Conservation (phyloP, 768 basidiomycete species). For the Lactarius pseudohatsudake region DNA sequence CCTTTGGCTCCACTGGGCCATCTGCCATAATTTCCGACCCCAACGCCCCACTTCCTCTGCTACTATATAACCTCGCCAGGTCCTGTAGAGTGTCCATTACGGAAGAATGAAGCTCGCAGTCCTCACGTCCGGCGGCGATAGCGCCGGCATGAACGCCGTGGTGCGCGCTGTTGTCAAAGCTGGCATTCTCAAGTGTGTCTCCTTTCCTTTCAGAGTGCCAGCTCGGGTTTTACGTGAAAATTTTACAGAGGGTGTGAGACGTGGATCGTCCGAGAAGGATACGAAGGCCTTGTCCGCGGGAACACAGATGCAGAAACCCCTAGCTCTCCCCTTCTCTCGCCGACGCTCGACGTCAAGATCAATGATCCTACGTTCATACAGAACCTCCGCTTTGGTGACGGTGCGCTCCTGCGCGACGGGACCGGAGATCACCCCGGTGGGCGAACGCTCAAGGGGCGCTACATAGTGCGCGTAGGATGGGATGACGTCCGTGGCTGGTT, state of each 20-base stretch:
- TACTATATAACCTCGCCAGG: conserved; percentile 10
- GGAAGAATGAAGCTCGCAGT: conserved; percentile 83
- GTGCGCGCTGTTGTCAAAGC: conserved; percentile 93
- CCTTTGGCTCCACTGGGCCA: neutral
- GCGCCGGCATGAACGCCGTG: conserved; percentile 95
- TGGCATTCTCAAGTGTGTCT: conserved; percentile 80
- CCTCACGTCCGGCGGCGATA: conserved; percentile 95
- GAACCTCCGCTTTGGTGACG: conserved; percentile 83
- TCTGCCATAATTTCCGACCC: conserved; percentile 22
- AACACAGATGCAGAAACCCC: conserved; percentile 44
- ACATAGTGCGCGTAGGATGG: conserved; percentile 96
- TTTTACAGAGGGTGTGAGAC: conserved; percentile 86
- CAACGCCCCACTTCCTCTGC: conserved; percentile 2
- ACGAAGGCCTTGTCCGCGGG: conserved; percentile 96
- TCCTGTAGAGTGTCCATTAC: neutral
- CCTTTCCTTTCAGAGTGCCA: neutral
- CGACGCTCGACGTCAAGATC: conserved; percentile 30
- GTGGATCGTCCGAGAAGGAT: conserved; percentile 96
- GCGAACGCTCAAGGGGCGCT: conserved; percentile 80
- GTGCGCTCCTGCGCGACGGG: conserved; percentile 72
- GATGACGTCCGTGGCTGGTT: conserved; percentile 98
- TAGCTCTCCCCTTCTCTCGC: conserved; percentile 28
- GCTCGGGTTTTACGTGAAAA: neutral
- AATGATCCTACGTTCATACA: conserved; percentile 48
- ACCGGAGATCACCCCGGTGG: conserved; percentile 70